Evolutionary conservation across 306 rosid genomes (phyloP), one percentile per base, ranked within the genome.

Genomic region (Prunus salicina): DNA sequence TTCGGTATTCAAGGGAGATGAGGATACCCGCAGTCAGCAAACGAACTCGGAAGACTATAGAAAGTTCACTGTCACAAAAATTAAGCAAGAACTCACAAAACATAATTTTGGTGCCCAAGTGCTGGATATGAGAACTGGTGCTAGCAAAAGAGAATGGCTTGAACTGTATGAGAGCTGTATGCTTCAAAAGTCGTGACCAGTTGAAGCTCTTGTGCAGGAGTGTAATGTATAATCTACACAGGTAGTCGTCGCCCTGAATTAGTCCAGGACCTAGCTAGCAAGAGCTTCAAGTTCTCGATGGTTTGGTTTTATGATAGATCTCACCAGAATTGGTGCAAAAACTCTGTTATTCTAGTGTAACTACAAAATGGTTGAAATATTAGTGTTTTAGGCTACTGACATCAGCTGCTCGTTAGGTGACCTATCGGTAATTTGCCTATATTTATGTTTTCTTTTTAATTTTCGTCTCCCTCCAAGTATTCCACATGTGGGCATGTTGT

Each of bases 41-140:
- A 77, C 85, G 13, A 88, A 81, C 43, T 81, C 83, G 71, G 97
- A 89, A 67, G 98, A 96, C 49, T 87, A 91, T 71, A 96, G 78
- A 14, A 96, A 82, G 84, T 91, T 96, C 82, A 96, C 99, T 0
- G n/a, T 92, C 12, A 89, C 77, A 82, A 89, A 86, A 81, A 96
- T 96, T 19, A 96, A 91, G 89, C 98, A 91, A 78, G 99, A 96
- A 74, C 92, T 96, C 51, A 96, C 99, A 27, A 92, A 92, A 68
- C 91, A 88, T 65, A 92, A 92, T 81, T 86, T 75, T 49, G 99
- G 97, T 20, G 96, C 91, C 34, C 92, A 89, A 75, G 85, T 95
- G 73, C 97, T 95, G 12, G 83, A 86, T 79, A 69, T 95, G 87
- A 95, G 86, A 85, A 90, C 20, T 41, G 19, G 87, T 81, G 91